phyloP scores from a whole-genome alignment of 75 land plant species.

The Cryptomeria japonica region DNA sequence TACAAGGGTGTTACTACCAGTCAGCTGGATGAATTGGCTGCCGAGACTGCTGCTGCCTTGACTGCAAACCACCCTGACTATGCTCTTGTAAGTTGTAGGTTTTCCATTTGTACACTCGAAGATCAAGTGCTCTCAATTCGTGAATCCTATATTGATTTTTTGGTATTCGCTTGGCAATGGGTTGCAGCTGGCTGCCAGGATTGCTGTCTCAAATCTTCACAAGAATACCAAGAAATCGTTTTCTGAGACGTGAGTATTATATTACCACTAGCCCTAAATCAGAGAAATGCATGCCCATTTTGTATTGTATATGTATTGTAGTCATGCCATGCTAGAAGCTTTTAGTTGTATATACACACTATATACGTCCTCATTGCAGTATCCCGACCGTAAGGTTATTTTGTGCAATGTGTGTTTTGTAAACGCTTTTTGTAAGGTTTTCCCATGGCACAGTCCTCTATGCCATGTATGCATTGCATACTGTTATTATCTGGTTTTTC shows the following conservation, averaged over 20 bases:
- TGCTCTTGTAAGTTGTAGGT: slow-evolving; percentile 31
- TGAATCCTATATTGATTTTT: neutral
- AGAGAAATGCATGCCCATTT: neutral
- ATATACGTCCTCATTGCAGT: neutral
- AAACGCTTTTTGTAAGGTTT: no score
- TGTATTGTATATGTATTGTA: neutral
- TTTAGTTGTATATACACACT: neutral
- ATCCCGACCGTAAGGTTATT: neutral
- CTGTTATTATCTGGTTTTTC: neutral
- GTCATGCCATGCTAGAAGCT: neutral
- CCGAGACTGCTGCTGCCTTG: slow-evolving; percentile 53
- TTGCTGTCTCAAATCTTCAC: slow-evolving; percentile 55
- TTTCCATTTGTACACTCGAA: neutral
- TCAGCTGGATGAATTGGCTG: slow-evolving; percentile 65
- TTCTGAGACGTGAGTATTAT: slow-evolving; percentile 40
- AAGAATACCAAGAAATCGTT: slow-evolving; percentile 48
- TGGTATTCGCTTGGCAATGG: neutral
- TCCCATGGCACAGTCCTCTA: no score
- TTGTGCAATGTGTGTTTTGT: neutral
- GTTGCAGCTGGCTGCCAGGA: slow-evolving; percentile 44
- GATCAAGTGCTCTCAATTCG: neutral
- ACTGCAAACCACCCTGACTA: slow-evolving; percentile 54
- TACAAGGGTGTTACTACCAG: slow-evolving; percentile 93
- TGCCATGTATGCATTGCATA: neutral
- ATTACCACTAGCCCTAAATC: neutral